Evolutionary conservation across 1,139 yeast genomes (phyloP).

Genomic region (Geotrichum candidum): DNA sequence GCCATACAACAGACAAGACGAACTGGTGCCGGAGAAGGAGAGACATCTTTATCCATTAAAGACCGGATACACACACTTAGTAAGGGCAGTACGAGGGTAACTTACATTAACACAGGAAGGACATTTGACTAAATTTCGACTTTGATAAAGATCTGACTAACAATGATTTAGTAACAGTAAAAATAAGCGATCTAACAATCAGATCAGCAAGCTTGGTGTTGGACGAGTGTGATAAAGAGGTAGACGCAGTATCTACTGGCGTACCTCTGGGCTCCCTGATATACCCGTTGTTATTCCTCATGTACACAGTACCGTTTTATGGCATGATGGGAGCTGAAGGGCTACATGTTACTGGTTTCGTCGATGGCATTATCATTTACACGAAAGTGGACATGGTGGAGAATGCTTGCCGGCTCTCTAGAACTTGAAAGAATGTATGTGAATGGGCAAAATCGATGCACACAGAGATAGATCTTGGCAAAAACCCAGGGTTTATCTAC

Average conservation of each 20-base stretch:
- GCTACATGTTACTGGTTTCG: no score
- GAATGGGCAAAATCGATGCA: no score
- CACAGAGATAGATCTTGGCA: no score
- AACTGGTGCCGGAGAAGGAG: neutral
- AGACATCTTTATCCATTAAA: neutral
- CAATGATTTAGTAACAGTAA: neutral
- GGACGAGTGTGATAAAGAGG: neutral
- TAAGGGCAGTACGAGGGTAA: neutral
- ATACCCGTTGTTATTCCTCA: conserved; percentile 20
- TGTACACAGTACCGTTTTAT: conserved; percentile 5
- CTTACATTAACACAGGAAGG: neutral
- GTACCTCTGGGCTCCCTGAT: conserved; percentile 23
- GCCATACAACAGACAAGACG: neutral
- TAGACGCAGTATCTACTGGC: conserved; percentile 11
- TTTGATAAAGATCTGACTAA: neutral
- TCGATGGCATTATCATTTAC: no score
- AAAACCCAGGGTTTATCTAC: no score
- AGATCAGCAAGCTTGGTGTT: neutral
- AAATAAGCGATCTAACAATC: neutral
- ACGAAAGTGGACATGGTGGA: no score
- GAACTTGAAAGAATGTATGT: no score
- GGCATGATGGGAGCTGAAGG: no score
- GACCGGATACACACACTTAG: neutral
- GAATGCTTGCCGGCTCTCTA: no score
- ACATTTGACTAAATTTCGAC: neutral